Percentiles rank a stretch among this genome's conserved stretches.
These are phyloP conservation scores for Hordeum pubiflorum DNA, from an alignment of 202 grass and related monocot species.

Conservation along the genomic window DNA sequence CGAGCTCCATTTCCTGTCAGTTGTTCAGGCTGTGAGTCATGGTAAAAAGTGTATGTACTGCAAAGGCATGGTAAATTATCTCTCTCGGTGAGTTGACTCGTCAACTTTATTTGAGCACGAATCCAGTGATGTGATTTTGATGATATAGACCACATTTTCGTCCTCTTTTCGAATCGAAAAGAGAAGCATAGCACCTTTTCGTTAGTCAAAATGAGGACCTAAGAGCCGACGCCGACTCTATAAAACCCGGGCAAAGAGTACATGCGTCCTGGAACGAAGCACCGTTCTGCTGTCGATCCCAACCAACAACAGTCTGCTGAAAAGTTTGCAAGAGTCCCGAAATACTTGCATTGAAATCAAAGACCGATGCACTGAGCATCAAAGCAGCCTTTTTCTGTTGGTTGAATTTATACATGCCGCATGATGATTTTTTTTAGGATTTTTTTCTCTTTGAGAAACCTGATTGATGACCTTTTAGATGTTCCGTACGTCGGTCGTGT, in stretches of 20 bases:
- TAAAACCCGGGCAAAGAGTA: background rate
- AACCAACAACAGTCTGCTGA: background rate
- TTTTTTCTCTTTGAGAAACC: too few species aligned
- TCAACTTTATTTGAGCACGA: background rate
- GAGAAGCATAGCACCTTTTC: too few species aligned
- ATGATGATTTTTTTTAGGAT: background rate
- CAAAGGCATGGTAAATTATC: slow-evolving; percentile 9
- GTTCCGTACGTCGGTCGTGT: background rate
- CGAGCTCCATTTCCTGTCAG: background rate
- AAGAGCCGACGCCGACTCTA: too few species aligned
- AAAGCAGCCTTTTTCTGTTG: background rate
- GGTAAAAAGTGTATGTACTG: background rate
- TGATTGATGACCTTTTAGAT: too few species aligned
- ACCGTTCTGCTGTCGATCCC: background rate
- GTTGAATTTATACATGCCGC: background rate
- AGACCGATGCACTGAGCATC: background rate
- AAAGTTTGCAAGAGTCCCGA: background rate
- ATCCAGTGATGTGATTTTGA: too few species aligned
- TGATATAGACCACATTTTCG: too few species aligned
- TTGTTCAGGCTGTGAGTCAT: slow-evolving; percentile 6
- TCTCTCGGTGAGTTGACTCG: background rate
- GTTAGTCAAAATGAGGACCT: too few species aligned
- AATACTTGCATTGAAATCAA: background rate
- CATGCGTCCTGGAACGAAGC: background rate
- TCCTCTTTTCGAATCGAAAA: too few species aligned